phyloP scores from a whole-genome alignment of 1,284 basidiomycete species.

The Takashimella koratensis region DNA sequence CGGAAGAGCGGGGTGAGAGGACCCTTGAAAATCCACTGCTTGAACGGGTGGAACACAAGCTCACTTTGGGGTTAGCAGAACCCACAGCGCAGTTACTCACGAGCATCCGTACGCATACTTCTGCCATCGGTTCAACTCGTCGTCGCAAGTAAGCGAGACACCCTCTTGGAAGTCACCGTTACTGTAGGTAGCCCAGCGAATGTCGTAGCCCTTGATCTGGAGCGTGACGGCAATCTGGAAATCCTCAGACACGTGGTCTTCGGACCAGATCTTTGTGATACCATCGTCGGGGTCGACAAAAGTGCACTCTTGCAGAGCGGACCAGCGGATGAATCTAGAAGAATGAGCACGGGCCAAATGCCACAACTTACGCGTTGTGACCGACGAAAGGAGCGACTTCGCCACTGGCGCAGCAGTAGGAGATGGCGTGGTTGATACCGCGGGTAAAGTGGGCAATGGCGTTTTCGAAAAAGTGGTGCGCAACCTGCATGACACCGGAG shows the following conservation, averaged over 20 bases:
- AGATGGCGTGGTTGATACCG: constrained; percentile 66
- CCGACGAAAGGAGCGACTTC: constrained; percentile 78
- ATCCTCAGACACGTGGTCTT: constrained; percentile 78
- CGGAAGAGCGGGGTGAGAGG: constrained; percentile 74
- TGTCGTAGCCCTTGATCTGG: constrained; percentile 60
- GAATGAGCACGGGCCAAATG: neutral
- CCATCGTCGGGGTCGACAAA: constrained; percentile 65
- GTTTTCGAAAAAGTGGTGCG: constrained; percentile 79
- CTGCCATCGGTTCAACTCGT: constrained; percentile 68
- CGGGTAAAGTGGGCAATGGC: constrained; percentile 78
- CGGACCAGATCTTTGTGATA: constrained; percentile 68
- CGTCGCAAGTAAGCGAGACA: constrained; percentile 61
- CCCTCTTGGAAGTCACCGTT: constrained; percentile 80
- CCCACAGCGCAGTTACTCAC: constrained; percentile 27
- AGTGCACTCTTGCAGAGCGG: constrained; percentile 72
- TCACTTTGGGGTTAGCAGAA: constrained; percentile 58
- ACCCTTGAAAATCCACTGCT: constrained; percentile 65
- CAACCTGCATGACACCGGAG: constrained; percentile 67
- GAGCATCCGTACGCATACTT: constrained; percentile 74
- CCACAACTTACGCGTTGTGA: constrained; percentile 61
- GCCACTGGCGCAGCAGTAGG: constrained; percentile 65
- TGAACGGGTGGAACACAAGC: constrained; percentile 71
- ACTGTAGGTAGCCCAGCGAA: constrained; percentile 80
- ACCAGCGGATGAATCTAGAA: constrained; percentile 65
- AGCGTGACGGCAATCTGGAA: constrained; percentile 69